phyloP scores from a whole-genome alignment of 345 rosid species.

The Diplotaxis tenuifolia region DNA sequence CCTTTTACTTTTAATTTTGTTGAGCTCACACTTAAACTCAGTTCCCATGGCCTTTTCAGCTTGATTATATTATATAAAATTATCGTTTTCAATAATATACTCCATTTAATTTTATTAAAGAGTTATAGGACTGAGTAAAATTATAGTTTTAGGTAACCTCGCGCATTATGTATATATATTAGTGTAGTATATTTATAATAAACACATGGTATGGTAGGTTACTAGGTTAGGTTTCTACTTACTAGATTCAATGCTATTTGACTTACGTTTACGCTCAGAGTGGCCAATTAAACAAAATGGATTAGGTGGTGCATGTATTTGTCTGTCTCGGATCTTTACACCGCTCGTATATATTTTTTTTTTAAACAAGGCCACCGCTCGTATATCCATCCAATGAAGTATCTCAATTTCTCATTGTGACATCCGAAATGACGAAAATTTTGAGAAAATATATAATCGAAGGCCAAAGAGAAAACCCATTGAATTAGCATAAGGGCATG shows the following conservation, averaged over 20 bases:
- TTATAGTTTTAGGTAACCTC: neutral
- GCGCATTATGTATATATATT: neutral
- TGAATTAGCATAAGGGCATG: constrained; percentile 14
- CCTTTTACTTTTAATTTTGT: constrained; percentile 24
- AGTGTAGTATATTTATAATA: neutral
- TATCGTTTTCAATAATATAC: too few species aligned
- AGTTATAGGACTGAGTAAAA: neutral
- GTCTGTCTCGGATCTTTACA: constrained; percentile 34
- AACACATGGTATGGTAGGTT: constrained; percentile 13
- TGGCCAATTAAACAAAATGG: constrained; percentile 26
- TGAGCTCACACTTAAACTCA: constrained; percentile 32
- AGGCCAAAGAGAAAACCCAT: neutral
- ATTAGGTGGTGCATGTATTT: constrained; percentile 32
- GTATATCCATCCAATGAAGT: constrained; percentile 34
- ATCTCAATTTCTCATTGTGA: constrained; percentile 22
- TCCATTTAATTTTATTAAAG: neutral
- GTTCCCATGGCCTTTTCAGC: constrained; percentile 34
- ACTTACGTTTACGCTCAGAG: constrained; percentile 19
- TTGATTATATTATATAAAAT: neutral
- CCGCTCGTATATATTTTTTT: constrained; percentile 39
- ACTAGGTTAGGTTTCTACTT: constrained; percentile 11
- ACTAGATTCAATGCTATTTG: constrained; percentile 18
- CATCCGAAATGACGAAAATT: constrained; percentile 33
- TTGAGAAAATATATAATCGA: neutral
- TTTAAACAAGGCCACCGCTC: too few species aligned